These are phyloP conservation scores for Tetrapisispora phaffii DNA, from an alignment of 805 yeast genomes.

Conservation along the genomic window DNA sequence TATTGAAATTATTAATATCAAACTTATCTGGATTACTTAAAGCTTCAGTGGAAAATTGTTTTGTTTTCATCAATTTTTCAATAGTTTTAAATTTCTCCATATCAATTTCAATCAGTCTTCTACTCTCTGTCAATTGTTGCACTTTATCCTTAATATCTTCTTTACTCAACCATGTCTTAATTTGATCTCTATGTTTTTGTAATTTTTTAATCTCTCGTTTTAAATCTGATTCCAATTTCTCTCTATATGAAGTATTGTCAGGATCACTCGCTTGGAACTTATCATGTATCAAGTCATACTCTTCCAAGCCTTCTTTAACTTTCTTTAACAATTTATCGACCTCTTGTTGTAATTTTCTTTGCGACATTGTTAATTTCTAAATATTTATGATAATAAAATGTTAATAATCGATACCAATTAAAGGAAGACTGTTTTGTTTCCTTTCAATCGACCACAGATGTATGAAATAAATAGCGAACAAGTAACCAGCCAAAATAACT, in stretches of 20 bases:
- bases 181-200: slow-evolving; percentile 89
- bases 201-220: slow-evolving; percentile 91
- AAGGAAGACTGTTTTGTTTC: too few species aligned
- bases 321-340: slow-evolving; percentile 89
- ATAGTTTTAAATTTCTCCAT: slow-evolving; percentile 95
- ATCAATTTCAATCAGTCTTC: slow-evolving; percentile 58
- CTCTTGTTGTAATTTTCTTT: slow-evolving; percentile 49
- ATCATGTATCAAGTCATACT: slow-evolving; percentile 77
- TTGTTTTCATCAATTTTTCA: slow-evolving; percentile 86
- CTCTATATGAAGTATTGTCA: slow-evolving; percentile 72
- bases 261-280: slow-evolving; percentile 68
- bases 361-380: slow-evolving; percentile 33
- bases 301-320: slow-evolving; percentile 82
- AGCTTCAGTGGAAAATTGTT: slow-evolving; percentile 91
- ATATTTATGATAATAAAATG: too few species aligned
- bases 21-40: slow-evolving; percentile 48
- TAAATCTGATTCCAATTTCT: slow-evolving; percentile 82
- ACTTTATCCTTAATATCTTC: slow-evolving; percentile 87
- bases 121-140: slow-evolving; percentile 59
- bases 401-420: too few species aligned
- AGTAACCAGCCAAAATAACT: too few species aligned
- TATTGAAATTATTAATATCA: slow-evolving; percentile 51
- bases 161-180: slow-evolving; percentile 88
- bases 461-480: too few species aligned
- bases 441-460: too few species aligned